Evolutionary conservation across 2,329 filamentous ascomycete species (phyloP), one percentile per base, ranked within the genome.

Genomic region (Epichloe sylvatica): DNA sequence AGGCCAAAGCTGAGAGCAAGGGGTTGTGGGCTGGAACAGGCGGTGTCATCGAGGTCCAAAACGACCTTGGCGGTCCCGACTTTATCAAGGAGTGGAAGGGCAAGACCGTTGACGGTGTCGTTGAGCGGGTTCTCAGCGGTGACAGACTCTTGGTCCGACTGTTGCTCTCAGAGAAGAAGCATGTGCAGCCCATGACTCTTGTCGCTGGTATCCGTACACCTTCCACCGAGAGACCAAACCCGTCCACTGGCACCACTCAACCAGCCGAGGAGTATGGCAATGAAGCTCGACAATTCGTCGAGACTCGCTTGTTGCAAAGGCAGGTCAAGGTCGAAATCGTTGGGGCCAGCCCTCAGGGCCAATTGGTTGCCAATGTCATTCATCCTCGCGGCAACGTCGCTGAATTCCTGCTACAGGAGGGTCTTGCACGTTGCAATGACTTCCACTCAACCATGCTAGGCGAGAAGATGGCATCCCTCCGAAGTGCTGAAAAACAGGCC

Each of bases 381-480:
- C 92, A 98, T 69, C 90, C 90, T 30, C 80, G 83, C 53, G 92
- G 92, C 54, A 95, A 89, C 67, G 94, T 98, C 64, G 88, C 90
- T 54, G 87, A 86, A 56, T 94, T 94, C 66, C 68, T 98, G 41
- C 80, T 98, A 42, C 81, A 91, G 59, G 86, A 89, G 48, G 92
- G 92, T 59, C 75, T 97, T 50, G 92, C 91, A 39, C 80, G 88
- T 60, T 97, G 91, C 72, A 89, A 90, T 55, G 92, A 98, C 67
- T 90, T 92, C 68, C 92, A 98, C 71, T 94, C 91, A 1, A 94
- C 89, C 38, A 75, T 96, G 70, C 78, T 98, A 11, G 92, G 92
- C 42, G 72, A 80, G 46, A 86, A 91, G 59, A 98, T 98, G 92
- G 82, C 84, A 40, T 67, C 77, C 51, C 79, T 97, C 51, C 81